Base-by-base conservation (phyloP, 306 rosid genomes). In the Vigna unguiculata region DNA sequence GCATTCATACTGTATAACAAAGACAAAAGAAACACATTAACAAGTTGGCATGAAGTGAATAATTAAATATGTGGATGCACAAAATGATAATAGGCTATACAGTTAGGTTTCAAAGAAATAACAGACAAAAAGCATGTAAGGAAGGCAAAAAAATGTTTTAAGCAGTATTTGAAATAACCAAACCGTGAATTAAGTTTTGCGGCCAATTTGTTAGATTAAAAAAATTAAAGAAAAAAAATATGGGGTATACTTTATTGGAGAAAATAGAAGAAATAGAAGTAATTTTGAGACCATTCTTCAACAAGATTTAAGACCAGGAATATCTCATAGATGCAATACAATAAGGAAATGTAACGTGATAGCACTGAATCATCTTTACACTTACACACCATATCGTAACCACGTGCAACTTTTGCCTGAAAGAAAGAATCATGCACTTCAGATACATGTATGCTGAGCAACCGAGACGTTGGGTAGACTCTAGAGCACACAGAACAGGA, bases 391-490 rank as follows among this genome's bases (percentile, higher is more conserved):
- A 92, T 78, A 66, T 84, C 87, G 83, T 86, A 88, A 74, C 97
- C 97, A 4, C 92, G 97, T 6, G 97, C 93, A 38, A 86, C 93
- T 87, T 92, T 95, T 19, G 99, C 97, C 76, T 88, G 90, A 80
- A 95, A 95, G 96, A 92, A 95, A 28, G 99, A 92, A 81, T 90
- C 95, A 17, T 95, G 99, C 16, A 82, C 89, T 91, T 95, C 99
- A 8, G 97, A 95, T 25, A 89, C 82, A 70, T 95, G 99, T 69
- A 95, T 78, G 86, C 92, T 88, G 54, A 95, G 97, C 53, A 95
- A 80, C 51, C 87, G 87, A 0, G 91, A 85, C 1, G 99, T 92
- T 1, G 97, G 97, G 76, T 81, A 95, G 54, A 91, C 99, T 86
- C 99, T 89, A 19, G 88, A 88, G 75, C 99, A 95, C 74, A 92